Evolutionary conservation across 106 monocot species (phyloP).

Genomic region (Vanilla planifolia): DNA sequence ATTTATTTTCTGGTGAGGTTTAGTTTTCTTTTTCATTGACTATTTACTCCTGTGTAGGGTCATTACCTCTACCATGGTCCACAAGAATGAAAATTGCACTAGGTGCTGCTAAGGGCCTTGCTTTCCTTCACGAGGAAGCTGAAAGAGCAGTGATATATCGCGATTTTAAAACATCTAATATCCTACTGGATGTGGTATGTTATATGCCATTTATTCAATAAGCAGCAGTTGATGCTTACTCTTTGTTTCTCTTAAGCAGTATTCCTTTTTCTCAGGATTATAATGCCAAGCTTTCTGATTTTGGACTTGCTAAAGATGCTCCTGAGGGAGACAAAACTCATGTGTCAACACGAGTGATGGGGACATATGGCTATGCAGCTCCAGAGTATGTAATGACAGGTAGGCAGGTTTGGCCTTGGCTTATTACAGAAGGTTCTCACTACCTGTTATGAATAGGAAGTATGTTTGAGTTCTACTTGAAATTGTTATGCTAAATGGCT

Average conservation of each 20-base stretch:
- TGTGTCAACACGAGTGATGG: slow-evolving; percentile 76
- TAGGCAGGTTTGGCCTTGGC: slow-evolving; percentile 5
- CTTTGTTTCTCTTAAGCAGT: too few species aligned
- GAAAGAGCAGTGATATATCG: slow-evolving; percentile 60
- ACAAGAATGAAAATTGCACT: slow-evolving; percentile 59
- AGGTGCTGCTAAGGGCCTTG: slow-evolving; percentile 49
- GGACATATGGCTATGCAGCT: slow-evolving; percentile 82
- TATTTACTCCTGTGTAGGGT: slow-evolving; percentile 23
- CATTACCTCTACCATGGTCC: slow-evolving; percentile 47
- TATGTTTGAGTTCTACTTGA: background rate
- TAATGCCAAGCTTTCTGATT: slow-evolving; percentile 80
- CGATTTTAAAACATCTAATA: slow-evolving; percentile 62
- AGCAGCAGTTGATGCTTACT: too few species aligned
- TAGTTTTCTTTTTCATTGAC: background rate
- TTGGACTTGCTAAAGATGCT: slow-evolving; percentile 82
- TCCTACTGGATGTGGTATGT: slow-evolving; percentile 41
- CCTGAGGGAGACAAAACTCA: slow-evolving; percentile 79
- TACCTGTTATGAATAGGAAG: background rate
- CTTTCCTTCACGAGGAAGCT: slow-evolving; percentile 62
- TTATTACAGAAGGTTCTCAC: background rate
- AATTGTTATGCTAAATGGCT: too few species aligned
- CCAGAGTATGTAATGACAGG: slow-evolving; percentile 89
- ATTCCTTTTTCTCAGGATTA: slow-evolving; percentile 64
- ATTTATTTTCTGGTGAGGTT: slow-evolving; percentile 5
- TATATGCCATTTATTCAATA: background rate